These are phyloP conservation scores for Penicillium maclennaniae DNA, from an alignment of 495 filamentous ascomycete genomes.

Conservation along the genomic window DNA sequence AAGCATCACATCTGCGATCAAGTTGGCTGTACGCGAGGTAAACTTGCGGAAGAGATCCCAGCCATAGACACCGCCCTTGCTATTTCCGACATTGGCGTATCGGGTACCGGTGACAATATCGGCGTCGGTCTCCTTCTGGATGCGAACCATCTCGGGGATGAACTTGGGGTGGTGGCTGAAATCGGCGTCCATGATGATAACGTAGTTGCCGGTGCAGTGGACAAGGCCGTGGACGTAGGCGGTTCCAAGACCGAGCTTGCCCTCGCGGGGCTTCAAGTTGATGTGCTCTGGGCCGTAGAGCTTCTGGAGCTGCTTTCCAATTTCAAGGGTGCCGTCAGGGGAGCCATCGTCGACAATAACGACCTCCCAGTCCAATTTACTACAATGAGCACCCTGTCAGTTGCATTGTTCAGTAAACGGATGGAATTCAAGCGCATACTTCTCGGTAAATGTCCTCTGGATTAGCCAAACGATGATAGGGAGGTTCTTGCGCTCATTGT, in stretches of 20 bases:
- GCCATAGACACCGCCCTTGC: slow-evolving; percentile 85
- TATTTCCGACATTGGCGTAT: slow-evolving; percentile 63
- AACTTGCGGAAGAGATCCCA: slow-evolving; percentile 98
- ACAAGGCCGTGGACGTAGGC: slow-evolving; percentile 94
- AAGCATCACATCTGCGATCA: slow-evolving; percentile 92
- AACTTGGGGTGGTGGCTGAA: slow-evolving; percentile 99
- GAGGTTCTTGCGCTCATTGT: slow-evolving; percentile 96
- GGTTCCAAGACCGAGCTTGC: slow-evolving; percentile 94
- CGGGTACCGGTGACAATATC: slow-evolving; percentile 97
- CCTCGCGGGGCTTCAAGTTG: slow-evolving; percentile 76
- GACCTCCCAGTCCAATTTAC: slow-evolving; percentile 95
- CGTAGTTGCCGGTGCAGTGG: slow-evolving; percentile 82
- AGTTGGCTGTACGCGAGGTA: slow-evolving; percentile 82
- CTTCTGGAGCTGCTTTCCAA: slow-evolving; percentile 84
- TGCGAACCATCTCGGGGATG: slow-evolving; percentile 80
- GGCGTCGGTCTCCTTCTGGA: slow-evolving; percentile 66
- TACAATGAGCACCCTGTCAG: slow-evolving; percentile 29
- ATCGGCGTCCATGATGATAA: slow-evolving; percentile 99
- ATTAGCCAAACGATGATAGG: slow-evolving; percentile 94
- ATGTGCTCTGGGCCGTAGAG: slow-evolving; percentile 74
- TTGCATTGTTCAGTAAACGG: too few relatives aligned
- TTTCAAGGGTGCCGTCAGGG: slow-evolving; percentile 87
- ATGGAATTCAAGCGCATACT: slow-evolving; percentile 29
- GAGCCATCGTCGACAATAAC: slow-evolving; percentile 97
- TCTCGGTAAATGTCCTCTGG: slow-evolving; percentile 81